Conservation (phyloP, 2,329 filamentous ascomycete genomes). For the Sclerotinia subarctica region DNA sequence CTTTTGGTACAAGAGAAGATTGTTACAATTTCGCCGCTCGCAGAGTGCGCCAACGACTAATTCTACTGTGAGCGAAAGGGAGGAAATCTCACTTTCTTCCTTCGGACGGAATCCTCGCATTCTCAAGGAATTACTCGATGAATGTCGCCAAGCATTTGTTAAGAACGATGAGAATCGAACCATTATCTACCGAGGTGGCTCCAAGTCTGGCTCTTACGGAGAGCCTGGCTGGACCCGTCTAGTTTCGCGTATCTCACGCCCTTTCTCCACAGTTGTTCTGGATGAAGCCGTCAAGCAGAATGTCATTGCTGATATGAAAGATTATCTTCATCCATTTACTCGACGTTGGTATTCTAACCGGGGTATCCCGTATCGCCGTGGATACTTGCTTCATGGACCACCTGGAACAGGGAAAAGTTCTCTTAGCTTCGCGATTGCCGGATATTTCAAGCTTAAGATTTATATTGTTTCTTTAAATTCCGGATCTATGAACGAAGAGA, state of each 20-base stretch:
- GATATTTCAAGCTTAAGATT: conserved; percentile 66
- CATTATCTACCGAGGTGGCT: conserved; percentile 59
- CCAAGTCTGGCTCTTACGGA: conserved; percentile 39
- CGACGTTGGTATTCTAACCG: conserved; percentile 78
- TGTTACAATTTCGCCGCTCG: conserved; percentile 56
- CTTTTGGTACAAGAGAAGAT: conserved; percentile 62
- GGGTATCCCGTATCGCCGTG: conserved; percentile 80
- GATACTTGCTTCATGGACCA: conserved; percentile 78
- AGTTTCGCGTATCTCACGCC: conserved; percentile 56
- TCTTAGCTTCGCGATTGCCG: conserved; percentile 66
- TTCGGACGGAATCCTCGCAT: conserved; percentile 59
- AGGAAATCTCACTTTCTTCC: conserved; percentile 58
- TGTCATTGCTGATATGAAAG: conserved; percentile 57
- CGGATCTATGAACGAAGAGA: conserved; percentile 60
- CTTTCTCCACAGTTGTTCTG: conserved; percentile 64
- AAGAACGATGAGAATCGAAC: conserved; percentile 61
- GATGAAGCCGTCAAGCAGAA: conserved; percentile 58
- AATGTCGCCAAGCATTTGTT: conserved; percentile 54
- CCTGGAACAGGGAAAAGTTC: conserved; percentile 79
- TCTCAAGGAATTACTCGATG: conserved; percentile 59
- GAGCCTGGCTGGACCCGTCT: conserved; percentile 59
- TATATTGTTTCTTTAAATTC: conserved; percentile 63
- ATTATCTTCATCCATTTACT: conserved; percentile 61
- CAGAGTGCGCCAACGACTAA: conserved; percentile 47
- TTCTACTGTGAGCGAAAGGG: conserved; percentile 47